These are phyloP conservation scores for Starmerella floricola DNA, from an alignment of 805 yeast species.

Conservation along the genomic window DNA sequence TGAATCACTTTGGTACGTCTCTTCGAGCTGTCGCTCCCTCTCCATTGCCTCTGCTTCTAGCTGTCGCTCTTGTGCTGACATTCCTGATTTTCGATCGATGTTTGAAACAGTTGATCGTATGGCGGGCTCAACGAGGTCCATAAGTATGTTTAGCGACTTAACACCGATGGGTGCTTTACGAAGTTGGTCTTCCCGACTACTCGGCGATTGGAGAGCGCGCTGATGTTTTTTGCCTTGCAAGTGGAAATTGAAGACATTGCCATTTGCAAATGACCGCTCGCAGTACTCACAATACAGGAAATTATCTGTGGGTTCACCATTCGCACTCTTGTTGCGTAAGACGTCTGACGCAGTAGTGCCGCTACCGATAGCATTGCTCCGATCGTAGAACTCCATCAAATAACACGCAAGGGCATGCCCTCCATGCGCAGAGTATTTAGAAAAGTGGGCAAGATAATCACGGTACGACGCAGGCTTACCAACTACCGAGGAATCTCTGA, in stretches of 20 bases:
- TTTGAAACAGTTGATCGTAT: conserved; percentile 45
- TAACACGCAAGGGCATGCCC: conserved; percentile 36
- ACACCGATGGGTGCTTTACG: no score
- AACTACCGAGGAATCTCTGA: background rate
- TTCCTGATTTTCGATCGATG: conserved; percentile 49
- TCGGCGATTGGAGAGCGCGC: conserved; percentile 32
- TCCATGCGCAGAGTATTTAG: conserved; percentile 29
- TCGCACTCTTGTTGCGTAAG: background rate
- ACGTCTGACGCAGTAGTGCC: conserved; percentile 17
- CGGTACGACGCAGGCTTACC: conserved; percentile 29
- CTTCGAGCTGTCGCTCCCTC: conserved; percentile 22
- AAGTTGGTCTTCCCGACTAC: background rate
- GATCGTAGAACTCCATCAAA: conserved; percentile 37
- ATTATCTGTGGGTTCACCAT: conserved; percentile 9
- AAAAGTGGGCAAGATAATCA: conserved; percentile 39
- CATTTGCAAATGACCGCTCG: conserved; percentile 47
- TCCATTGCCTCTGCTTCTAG: conserved; percentile 40
- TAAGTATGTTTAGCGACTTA: background rate
- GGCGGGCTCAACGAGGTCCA: conserved; percentile 32
- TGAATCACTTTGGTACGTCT: conserved; percentile 20
- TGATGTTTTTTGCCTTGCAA: conserved; percentile 62
- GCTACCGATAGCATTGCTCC: conserved; percentile 38
- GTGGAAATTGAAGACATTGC: conserved; percentile 57
- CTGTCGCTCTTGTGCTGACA: conserved; percentile 58
- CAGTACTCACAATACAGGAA: conserved; percentile 59